Conservation (phyloP, 345 rosid species). For the Salix arbutifolia region DNA sequence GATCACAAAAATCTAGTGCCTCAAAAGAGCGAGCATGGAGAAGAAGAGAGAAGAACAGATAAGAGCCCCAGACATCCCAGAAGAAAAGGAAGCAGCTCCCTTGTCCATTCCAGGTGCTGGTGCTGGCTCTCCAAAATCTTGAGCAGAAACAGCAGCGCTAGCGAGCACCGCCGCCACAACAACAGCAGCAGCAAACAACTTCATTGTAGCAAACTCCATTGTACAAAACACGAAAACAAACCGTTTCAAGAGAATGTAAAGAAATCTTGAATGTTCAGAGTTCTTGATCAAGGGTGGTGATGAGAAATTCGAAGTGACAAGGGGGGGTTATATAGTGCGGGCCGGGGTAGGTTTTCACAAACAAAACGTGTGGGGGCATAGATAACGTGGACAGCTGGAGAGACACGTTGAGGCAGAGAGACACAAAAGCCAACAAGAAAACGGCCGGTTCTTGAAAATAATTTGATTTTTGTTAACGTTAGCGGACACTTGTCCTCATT, state of each 20-base stretch:
- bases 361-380: not conserved
- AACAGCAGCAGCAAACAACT: not conserved
- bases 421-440: not conserved
- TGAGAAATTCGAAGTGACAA: not conserved
- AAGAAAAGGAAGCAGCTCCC: conserved; percentile 1
- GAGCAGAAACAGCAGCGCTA: not conserved
- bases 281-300: not conserved
- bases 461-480: too few relatives aligned
- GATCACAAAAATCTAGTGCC: not conserved
- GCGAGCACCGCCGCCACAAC: not conserved
- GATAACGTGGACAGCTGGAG: conserved; percentile 18
- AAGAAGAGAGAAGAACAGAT: conserved; percentile 4
- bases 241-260: not conserved
- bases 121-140: conserved; percentile 3
- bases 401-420: not conserved
- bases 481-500: not conserved
- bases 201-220: conserved; percentile 7
- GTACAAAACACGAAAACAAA: not conserved
- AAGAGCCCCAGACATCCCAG: not conserved
- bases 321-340: not conserved
- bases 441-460: not conserved
- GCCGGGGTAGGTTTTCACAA: not conserved
- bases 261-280: not conserved
- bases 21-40: not conserved
- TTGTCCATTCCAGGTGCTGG: conserved; percentile 7